Base-by-base conservation (phyloP, 2,329 filamentous ascomycete species). In the Colletotrichum endophyticum region DNA sequence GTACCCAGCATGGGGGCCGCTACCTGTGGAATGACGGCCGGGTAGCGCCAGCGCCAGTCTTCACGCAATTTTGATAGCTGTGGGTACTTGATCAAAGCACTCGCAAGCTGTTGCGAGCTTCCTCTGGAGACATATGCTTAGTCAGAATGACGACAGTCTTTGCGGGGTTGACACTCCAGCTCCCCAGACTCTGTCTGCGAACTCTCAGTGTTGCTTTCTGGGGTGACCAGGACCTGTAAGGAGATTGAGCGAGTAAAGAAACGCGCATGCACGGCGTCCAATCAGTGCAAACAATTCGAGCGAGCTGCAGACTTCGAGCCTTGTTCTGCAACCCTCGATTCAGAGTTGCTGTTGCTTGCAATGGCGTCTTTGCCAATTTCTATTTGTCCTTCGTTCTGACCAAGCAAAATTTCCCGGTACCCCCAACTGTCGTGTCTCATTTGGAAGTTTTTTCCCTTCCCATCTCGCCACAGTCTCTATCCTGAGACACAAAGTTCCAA, bases 91-190 rank as follows among this genome's bases (percentile, higher is more conserved):
- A 53, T 53, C 44, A 53, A 13, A 53, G 44, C 44, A 53, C 44
- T 53, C 44, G n/a, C 44, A 53, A 53, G 49, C 69, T 56, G 8
- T 36, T 39, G 57, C 13, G 66, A 75, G 71, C 72, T 75, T 53
- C 49, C 53, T 70, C 56, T 53, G 28, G 28, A 7, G 25, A 19
- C n/a, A n/a, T n/a, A n/a, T 25, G 61, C 66, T 77, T 77, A 77
- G 66, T 77, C 72, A 77, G 66, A 63, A 77, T 77, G 75, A 77
- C 75, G 75, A 77, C 75, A 75, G 57, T 59, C 64, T 74, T 77
- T 77, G 75, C 72, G 75, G 75, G 75, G 75, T 77, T 71, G 44
- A 44, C 49, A 19, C 44, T 53, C 25, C 19, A 39, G 30, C 56
- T 66, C 66, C 72, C 72, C 71, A 71, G 72, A 74, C 39, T 68